These are phyloP conservation scores for Daedaleopsis sinensis DNA, from an alignment of 768 basidiomycete genomes.

Conservation along the genomic window DNA sequence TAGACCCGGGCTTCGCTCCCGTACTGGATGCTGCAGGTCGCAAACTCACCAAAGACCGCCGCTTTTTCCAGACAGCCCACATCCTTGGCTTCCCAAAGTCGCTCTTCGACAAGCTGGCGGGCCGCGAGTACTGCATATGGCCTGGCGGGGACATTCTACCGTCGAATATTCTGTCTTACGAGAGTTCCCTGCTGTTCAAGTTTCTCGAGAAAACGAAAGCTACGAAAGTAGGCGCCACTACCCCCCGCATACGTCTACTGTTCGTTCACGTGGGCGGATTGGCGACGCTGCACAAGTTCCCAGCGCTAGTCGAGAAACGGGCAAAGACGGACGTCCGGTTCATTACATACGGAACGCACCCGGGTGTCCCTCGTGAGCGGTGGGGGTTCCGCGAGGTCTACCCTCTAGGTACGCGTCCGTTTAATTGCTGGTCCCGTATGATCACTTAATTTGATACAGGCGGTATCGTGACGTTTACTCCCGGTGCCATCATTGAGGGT, in stretches of 20 bases:
- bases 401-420: slow-evolving; percentile 55
- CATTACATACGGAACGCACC: slow-evolving; percentile 69
- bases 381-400: slow-evolving; percentile 74
- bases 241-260: slow-evolving; percentile 44
- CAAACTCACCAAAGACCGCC: slow-evolving; percentile 12
- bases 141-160: slow-evolving; percentile 37
- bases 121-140: slow-evolving; percentile 55
- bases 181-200: slow-evolving; percentile 45
- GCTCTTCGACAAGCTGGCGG: slow-evolving; percentile 49
- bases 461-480: slow-evolving; percentile 73
- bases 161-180: slow-evolving; percentile 37
- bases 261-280: slow-evolving; percentile 70
- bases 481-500: slow-evolving; percentile 58
- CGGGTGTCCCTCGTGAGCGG: slow-evolving; percentile 46
- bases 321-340: slow-evolving; percentile 55
- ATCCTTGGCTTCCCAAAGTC: slow-evolving; percentile 47
- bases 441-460: slow-evolving; percentile 43
- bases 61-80: slow-evolving; percentile 42
- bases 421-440: not conserved
- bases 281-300: slow-evolving; percentile 48
- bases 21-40: not conserved
- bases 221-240: slow-evolving; percentile 38
- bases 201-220: slow-evolving; percentile 51
- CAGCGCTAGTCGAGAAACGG: slow-evolving; percentile 50
- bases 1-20: slow-evolving; percentile 22